Conservation (phyloP, 495 filamentous ascomycete species). For the Penicillium samsonianum region DNA sequence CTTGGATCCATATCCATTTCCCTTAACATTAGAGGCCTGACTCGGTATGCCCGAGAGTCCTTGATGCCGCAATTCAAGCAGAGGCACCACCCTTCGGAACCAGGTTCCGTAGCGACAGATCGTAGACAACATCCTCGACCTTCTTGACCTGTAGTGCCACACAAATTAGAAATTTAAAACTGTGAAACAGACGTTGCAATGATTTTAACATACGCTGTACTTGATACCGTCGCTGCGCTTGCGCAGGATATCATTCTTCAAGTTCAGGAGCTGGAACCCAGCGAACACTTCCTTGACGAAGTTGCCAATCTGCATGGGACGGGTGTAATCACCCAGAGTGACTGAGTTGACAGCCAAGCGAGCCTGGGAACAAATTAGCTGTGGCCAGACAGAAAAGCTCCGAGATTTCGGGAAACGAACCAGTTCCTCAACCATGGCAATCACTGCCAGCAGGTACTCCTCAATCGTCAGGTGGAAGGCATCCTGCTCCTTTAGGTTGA, state of each 20-base stretch:
- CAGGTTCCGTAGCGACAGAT: constrained; percentile 82
- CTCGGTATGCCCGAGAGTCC: neutral
- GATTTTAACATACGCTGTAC: constrained; percentile 66
- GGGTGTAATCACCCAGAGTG: constrained; percentile 82
- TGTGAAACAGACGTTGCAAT: neutral
- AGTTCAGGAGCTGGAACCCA: constrained; percentile 92
- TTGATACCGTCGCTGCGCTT: constrained; percentile 91
- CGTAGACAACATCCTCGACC: constrained; percentile 97
- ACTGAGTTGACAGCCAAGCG: constrained; percentile 95
- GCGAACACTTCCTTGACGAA: constrained; percentile 96
- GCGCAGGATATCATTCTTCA: constrained; percentile 92
- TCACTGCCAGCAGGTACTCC: constrained; percentile 88
- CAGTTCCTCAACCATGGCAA: constrained; percentile 86
- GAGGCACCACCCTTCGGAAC: constrained; percentile 52
- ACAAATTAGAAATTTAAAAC: constrained; percentile 6
- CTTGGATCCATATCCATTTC: neutral
- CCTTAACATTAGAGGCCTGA: neutral
- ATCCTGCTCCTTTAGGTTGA: constrained; percentile 88
- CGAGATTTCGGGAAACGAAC: constrained; percentile 36
- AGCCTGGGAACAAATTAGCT: constrained; percentile 45
- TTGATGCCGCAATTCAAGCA: constrained; percentile 9
- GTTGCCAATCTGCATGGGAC: constrained; percentile 79
- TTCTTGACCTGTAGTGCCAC: constrained; percentile 70
- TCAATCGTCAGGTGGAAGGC: constrained; percentile 94
- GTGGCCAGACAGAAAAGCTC: neutral